phyloP scores from a whole-genome alignment of 176 grass and related monocot species.

The Themeda triandra region DNA sequence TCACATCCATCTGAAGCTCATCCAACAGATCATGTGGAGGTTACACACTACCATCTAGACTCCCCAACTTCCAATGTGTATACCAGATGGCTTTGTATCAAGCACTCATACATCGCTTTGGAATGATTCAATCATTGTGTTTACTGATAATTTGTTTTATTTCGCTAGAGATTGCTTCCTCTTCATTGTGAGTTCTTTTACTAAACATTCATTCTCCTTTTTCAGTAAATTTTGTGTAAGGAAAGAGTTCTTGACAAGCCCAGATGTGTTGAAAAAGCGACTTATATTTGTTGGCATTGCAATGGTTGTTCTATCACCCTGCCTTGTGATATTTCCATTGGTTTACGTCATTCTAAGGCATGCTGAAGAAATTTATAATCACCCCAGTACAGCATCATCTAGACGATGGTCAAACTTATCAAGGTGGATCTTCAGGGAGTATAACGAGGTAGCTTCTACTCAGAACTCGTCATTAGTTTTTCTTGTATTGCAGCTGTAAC shows the following conservation, averaged over 20 bases:
- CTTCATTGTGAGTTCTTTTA: not conserved
- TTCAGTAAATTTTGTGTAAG: slow-evolving; percentile 93
- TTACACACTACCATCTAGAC: not conserved
- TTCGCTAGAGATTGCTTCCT: not conserved
- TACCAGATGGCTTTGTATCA: slow-evolving; percentile 7
- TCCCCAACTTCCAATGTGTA: not conserved
- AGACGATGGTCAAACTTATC: slow-evolving; percentile 97
- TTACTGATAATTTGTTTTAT: not conserved
- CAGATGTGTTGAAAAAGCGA: slow-evolving; percentile 69
- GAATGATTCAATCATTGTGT: not conserved
- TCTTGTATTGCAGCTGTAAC: not conserved
- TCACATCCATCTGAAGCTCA: not conserved
- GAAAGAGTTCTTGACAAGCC: slow-evolving; percentile 79
- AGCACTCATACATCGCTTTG: slow-evolving; percentile 7
- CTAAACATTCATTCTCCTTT: slow-evolving; percentile 19
- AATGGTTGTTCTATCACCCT: slow-evolving; percentile 90
- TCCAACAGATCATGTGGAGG: not conserved
- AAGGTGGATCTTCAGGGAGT: slow-evolving; percentile 96
- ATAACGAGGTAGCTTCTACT: slow-evolving; percentile 78
- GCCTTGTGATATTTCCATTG: slow-evolving; percentile 86
- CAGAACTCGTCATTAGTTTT: not conserved
- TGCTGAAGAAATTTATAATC: slow-evolving; percentile 94
- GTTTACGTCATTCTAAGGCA: slow-evolving; percentile 93
- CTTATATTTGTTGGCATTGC: slow-evolving; percentile 75
- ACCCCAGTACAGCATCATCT: slow-evolving; percentile 93